These are phyloP conservation scores for Geosmithia putterillii DNA, from an alignment of 2,329 filamentous ascomycete species.

Conservation along the genomic window DNA sequence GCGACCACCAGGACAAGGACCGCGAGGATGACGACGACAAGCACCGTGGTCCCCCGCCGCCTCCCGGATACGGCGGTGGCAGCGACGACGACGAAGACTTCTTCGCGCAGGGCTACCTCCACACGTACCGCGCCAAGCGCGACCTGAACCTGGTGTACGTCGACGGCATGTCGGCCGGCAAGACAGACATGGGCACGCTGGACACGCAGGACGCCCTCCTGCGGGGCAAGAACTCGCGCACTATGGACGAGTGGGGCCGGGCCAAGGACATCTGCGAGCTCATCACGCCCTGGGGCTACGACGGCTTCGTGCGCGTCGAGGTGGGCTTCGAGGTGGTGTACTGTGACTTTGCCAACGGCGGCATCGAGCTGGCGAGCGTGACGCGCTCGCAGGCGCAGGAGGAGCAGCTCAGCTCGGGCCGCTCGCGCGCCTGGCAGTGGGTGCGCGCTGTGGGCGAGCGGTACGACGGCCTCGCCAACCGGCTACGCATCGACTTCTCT, in stretches of 20 bases:
- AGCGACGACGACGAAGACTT: background rate
- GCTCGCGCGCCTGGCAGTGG: conserved; percentile 20
- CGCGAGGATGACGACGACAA: no score
- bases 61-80: no score
- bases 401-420: conserved; percentile 6
- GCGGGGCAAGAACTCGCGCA: conserved; percentile 20
- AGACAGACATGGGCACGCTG: conserved; percentile 51
- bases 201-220: conserved; percentile 56
- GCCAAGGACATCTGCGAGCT: conserved; percentile 44
- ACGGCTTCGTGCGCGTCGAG: conserved; percentile 56
- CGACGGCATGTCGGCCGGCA: conserved; percentile 59
- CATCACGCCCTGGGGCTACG: conserved; percentile 40
- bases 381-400: conserved; percentile 10
- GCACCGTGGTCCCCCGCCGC: no score
- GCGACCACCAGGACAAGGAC: no score
- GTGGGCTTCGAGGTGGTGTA: conserved; percentile 59
- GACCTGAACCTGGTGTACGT: conserved; percentile 52
- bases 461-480: conserved; percentile 30
- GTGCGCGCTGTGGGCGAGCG: conserved; percentile 26
- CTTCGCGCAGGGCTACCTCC: conserved; percentile 43
- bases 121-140: conserved; percentile 49
- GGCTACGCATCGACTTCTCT: conserved; percentile 32
- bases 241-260: conserved; percentile 32
- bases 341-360: conserved; percentile 43
- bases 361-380: conserved; percentile 20